Evolutionary conservation across 1,284 basidiomycete species (phyloP), one percentile per base, ranked within the genome.

Genomic region (Apiotrichum siamense): DNA sequence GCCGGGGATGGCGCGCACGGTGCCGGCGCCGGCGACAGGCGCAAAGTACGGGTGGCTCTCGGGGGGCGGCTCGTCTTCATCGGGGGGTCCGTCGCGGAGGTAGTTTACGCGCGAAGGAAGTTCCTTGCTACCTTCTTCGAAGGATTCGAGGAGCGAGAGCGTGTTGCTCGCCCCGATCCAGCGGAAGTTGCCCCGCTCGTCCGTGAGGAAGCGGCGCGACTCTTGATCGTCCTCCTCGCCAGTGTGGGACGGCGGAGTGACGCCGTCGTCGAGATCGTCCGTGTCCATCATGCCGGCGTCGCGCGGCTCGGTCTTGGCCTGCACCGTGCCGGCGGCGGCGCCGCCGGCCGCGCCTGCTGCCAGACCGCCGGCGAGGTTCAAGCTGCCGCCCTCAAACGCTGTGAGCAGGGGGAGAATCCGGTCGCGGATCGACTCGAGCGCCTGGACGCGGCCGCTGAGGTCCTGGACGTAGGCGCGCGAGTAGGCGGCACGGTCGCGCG

Each of bases 81-180:
- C 44, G n/a, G 23, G 20, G 6, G 39, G 27, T 10, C 35, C 35
- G 42, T 51, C 54, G 36, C 52, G 47, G 17, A 52, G 39, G 42
- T 53, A 49, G 40, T 46, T 43, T 20, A 54, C 54, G 42, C 50
- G 54, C 7, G 36, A 46, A 15, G 54, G 50, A 13, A 49, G 52
- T 23, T 49, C 47, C 38, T 44, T 39, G 20, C 32, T 43, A 39
- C 36, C 45, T 32, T 48, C 42, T 12, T 49, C 83, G 76, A 92
- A 91, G 5, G 86, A 88, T 67, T 91, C 87, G 49, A 92, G 88
- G 59, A 92, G 80, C 10, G 88, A 87, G 82, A 92, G 86, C 11
- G 88, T 89, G 24, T 87, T 90, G 10, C 88, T 90, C 42, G 87
- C 85, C 29, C 88, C 88, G 62, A 92, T 91, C 88, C 88, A 92